These are phyloP conservation scores for Pleurotus pulmonarius DNA, from an alignment of 768 basidiomycete species.

Conservation along the genomic window DNA sequence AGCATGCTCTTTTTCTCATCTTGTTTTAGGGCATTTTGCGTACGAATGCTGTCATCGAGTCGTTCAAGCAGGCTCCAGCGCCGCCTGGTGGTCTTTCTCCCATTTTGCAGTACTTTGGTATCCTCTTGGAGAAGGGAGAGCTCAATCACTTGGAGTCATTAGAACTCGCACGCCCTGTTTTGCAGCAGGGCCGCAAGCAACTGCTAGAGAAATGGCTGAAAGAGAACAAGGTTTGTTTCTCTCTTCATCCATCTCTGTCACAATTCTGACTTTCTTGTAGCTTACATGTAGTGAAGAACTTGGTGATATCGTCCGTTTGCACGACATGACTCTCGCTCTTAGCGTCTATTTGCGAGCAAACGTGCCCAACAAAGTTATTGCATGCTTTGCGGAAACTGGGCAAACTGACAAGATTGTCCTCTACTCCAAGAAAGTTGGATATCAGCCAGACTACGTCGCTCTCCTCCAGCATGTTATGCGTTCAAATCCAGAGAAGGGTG, in stretches of 20 bases:
- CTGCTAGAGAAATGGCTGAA: conserved; percentile 98
- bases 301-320: conserved; percentile 90
- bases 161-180: conserved; percentile 92
- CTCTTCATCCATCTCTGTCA: background rate
- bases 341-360: conserved; percentile 98
- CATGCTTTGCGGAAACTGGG: conserved; percentile 98
- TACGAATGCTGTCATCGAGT: conserved; percentile 92
- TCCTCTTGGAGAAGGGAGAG: conserved; percentile 97
- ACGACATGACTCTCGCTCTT: conserved; percentile 96
- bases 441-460: conserved; percentile 87
- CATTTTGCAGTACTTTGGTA: conserved; percentile 97
- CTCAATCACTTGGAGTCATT: conserved; percentile 95
- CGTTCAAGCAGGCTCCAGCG: conserved; percentile 94
- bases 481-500: conserved; percentile 94
- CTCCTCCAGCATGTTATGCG: conserved; percentile 96
- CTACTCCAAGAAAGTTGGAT: conserved; percentile 96
- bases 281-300: conserved; percentile 98
- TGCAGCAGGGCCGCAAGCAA: conserved; percentile 95
- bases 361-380: conserved; percentile 97
- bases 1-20: conserved; percentile 7
- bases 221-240: conserved; percentile 83
- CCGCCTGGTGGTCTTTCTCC: conserved; percentile 89
- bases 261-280: conserved; percentile 33
- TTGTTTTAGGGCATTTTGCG: conserved; percentile 79
- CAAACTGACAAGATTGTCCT: conserved; percentile 98